A percentile compares a stretch with the other conserved stretches of the same genome.
Evolutionary conservation across 1,139 yeast species (phyloP).

Genomic region (Lodderomyces orthopsilosis): DNA sequence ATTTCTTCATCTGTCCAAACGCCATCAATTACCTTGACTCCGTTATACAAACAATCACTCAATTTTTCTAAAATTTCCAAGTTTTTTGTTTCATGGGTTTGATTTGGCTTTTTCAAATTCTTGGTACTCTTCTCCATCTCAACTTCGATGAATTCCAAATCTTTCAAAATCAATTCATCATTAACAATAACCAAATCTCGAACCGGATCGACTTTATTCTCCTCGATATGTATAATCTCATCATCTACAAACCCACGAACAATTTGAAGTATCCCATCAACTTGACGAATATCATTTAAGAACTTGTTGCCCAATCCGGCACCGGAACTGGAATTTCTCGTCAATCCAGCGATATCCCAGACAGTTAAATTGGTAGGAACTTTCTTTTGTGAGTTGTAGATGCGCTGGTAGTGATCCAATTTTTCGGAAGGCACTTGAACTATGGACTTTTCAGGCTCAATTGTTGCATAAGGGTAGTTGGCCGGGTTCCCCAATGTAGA

Average conservation of each 20-base stretch:
- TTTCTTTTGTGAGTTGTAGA: conserved; percentile 51
- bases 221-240: conserved; percentile 71
- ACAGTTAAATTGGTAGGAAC: conserved; percentile 58
- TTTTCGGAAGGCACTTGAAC: conserved; percentile 54
- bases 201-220: conserved; percentile 58
- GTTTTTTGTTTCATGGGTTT: conserved; percentile 38
- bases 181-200: conserved; percentile 66
- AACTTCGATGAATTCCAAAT: conserved; percentile 61
- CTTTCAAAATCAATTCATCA: conserved; percentile 72
- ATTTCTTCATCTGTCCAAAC: conserved; percentile 52
- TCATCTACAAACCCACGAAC: conserved; percentile 66
- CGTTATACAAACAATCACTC: conserved; percentile 55
- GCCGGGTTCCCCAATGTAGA: conserved; percentile 72
- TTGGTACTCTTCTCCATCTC: conserved; percentile 48
- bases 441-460: conserved; percentile 67
- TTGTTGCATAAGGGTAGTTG: conserved; percentile 78
- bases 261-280: conserved; percentile 72
- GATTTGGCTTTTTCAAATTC: conserved; percentile 39
- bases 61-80: conserved; percentile 44
- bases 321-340: conserved; percentile 72
- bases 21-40: conserved; percentile 47
- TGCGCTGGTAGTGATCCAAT: conserved; percentile 39
- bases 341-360: conserved; percentile 73
- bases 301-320: conserved; percentile 77
- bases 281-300: conserved; percentile 65